Evolutionary conservation across 2,329 filamentous ascomycete genomes (phyloP).

Genomic region (Aspergillus phoenicis): DNA sequence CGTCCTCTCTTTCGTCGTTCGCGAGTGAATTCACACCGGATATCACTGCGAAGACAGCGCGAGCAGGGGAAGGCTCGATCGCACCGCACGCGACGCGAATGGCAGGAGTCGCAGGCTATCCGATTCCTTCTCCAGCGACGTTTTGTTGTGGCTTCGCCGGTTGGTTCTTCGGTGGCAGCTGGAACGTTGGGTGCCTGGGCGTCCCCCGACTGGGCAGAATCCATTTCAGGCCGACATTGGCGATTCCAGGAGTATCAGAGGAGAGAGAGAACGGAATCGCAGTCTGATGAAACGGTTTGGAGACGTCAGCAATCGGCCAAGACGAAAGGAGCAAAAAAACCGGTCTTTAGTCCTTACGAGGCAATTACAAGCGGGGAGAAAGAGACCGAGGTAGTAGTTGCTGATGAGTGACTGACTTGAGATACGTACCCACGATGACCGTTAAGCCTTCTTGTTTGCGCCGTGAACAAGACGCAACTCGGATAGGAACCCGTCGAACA

Average conservation of each 20-base stretch:
- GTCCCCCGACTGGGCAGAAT: slow-evolving; percentile 34
- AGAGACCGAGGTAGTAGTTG: neutral
- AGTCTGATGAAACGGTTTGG: neutral
- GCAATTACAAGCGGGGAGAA: slow-evolving; percentile 6
- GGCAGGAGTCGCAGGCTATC: slow-evolving; percentile 87
- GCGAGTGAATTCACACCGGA: slow-evolving; percentile 78
- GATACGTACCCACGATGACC: neutral
- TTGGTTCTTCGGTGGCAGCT: slow-evolving; percentile 18
- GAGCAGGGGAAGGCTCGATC: slow-evolving; percentile 90
- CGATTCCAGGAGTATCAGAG: neutral
- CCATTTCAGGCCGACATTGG: slow-evolving; percentile 37
- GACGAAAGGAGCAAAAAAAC: slow-evolving; percentile 1
- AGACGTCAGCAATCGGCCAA: slow-evolving; percentile 5
- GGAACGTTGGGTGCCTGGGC: slow-evolving; percentile 20
- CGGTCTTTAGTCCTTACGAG: slow-evolving; percentile 4
- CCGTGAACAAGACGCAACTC: neutral
- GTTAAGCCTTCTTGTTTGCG: neutral
- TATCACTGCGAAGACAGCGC: slow-evolving; percentile 77
- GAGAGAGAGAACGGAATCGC: neutral
- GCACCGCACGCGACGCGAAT: slow-evolving; percentile 89
- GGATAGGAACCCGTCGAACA: neutral
- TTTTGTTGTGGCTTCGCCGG: slow-evolving; percentile 27
- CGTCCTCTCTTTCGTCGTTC: slow-evolving; percentile 94
- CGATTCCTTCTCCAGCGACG: slow-evolving; percentile 42
- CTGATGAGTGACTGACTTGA: neutral